Conservation (phyloP, 1,139 yeast species). For the Hyphopichia fennica region DNA sequence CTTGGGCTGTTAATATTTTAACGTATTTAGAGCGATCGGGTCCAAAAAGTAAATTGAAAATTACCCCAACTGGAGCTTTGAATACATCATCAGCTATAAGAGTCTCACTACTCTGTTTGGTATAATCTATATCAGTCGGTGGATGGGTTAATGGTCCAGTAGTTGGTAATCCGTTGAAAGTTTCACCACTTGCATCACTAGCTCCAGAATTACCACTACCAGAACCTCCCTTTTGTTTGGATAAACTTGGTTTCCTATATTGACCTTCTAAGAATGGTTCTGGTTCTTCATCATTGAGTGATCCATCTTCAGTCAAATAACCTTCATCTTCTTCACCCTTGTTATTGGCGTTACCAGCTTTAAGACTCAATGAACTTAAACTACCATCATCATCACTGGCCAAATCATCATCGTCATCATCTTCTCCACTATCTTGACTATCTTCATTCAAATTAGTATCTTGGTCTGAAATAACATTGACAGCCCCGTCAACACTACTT, state of each 20-base stretch:
- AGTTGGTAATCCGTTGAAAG: slow-evolving; percentile 36
- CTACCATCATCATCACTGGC: slow-evolving; percentile 1
- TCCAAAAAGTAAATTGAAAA: slow-evolving; percentile 72
- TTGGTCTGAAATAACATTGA: slow-evolving; percentile 7
- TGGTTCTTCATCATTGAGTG: not conserved
- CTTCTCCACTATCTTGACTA: slow-evolving; percentile 7
- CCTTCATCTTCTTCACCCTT: slow-evolving; percentile 3
- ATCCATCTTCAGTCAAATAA: slow-evolving; percentile 3
- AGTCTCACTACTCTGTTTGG: slow-evolving; percentile 58
- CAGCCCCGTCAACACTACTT: slow-evolving; percentile 1
- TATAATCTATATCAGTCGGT: slow-evolving; percentile 42
- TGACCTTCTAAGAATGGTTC: not conserved
- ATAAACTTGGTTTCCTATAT: not conserved
- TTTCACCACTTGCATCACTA: slow-evolving; percentile 7
- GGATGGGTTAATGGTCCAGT: slow-evolving; percentile 41
- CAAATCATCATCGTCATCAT: slow-evolving; percentile 3
- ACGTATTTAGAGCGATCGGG: slow-evolving; percentile 60
- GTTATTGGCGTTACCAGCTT: not conserved
- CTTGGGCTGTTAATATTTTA: slow-evolving; percentile 61
- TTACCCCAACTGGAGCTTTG: slow-evolving; percentile 80
- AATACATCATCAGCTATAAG: slow-evolving; percentile 61
- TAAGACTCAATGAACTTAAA: slow-evolving; percentile 2
- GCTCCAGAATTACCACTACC: not conserved
- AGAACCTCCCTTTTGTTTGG: not conserved
- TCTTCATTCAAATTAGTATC: slow-evolving; percentile 7